Percentiles rank a stretch among this genome's conserved stretches.
Conservation (phyloP, 148 eudicot genomes). For the Silene latifolia region DNA sequence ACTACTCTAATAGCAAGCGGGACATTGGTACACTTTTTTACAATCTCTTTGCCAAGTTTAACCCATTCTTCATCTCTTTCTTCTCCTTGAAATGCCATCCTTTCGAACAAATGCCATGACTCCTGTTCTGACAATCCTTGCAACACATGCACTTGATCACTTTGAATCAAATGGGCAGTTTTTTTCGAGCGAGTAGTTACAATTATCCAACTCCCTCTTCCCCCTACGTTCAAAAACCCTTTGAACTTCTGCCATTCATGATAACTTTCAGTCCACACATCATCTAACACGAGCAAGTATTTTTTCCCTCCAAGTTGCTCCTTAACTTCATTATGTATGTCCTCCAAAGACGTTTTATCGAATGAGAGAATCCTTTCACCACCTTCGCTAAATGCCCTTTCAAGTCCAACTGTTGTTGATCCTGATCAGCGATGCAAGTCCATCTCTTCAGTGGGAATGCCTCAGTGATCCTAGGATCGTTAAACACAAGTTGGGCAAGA, state of each 20-base stretch:
- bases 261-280: not conserved
- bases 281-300: conserved; percentile 1
- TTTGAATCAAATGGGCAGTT: not conserved
- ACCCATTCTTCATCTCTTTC: not conserved
- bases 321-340: not conserved
- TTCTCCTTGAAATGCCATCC: not conserved
- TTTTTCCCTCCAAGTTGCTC: not conserved
- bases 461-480: conserved; percentile 18
- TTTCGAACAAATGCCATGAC: conserved; percentile 2
- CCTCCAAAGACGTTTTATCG: not conserved
- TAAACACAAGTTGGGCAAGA: conserved; percentile 28
- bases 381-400: not conserved
- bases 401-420: not conserved
- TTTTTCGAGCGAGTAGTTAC: conserved; percentile 1
- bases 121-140: not conserved
- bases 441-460: conserved; percentile 19
- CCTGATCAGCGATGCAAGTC: conserved; percentile 25
- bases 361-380: not conserved
- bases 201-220: conserved; percentile 9
- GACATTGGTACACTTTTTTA: conserved; percentile 18
- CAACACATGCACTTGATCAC: not conserved
- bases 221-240: conserved; percentile 6
- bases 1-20: conserved; percentile 23
- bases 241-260: not conserved
- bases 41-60: conserved; percentile 20